Base-by-base conservation (phyloP, 2,329 filamentous ascomycete genomes). In the Myriosclerotinia scirpicola region DNA sequence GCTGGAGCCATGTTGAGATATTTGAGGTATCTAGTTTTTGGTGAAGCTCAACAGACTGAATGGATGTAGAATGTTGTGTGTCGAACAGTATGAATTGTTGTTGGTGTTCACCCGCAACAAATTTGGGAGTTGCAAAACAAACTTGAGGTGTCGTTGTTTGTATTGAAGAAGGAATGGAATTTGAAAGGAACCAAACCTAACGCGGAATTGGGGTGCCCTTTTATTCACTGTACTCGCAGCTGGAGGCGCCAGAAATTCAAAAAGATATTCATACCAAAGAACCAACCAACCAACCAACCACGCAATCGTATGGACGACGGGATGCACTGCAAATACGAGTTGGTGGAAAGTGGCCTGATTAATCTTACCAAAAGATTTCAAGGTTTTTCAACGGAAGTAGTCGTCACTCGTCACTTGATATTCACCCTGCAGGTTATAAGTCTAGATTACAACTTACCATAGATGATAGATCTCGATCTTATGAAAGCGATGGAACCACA, bases 1-100 rank as follows among this genome's bases (percentile, higher is more conserved):
- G 71, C 69, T 40, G 71, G 65, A 64, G 70, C 70, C 72, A 73
- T 74, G 54, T n/a, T 55, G 36, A 60, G 15, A n/a, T 22, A n/a
- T 48, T 8, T 5, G n/a, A 26, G n/a, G 9, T 6, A 58, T 11
- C 7, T 15, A 15, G 20, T 38, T 3, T 12, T 46, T 48, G 52
- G 14, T 12, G 30, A 44, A 26, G n/a, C 20, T 26, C n/a, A n/a
- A 26, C 5, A 20, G 11, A 26, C 26, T 36, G 42, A 50, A 20
- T 8, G n/a, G 7, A 44, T 48, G 5, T 7, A 17, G n/a, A 60
- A 34, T 12, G 7, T 38, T 9, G 30, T 34, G 14, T 26, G 50
- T 50, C n/a, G 20, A 60, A 50, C 1, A 20, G 34, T 26, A 22
- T 50, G 14, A 46, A 38, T 38, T 50, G 30, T 34, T 20, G 22